phyloP scores from a whole-genome alignment of 441 rosid species.

The Isatis lusitanica region DNA sequence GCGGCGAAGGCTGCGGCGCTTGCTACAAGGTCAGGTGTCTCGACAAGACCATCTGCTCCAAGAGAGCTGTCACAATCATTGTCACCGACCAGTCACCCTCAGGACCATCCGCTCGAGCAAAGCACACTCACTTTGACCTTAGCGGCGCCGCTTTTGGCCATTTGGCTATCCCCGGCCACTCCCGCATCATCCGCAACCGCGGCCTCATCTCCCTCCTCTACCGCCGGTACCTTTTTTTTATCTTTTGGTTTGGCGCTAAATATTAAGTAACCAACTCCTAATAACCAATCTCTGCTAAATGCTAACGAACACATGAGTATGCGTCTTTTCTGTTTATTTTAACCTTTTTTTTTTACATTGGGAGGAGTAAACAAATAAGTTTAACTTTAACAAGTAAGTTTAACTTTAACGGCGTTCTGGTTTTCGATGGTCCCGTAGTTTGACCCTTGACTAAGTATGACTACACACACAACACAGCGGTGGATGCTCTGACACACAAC shows the following conservation, averaged over 20 bases:
- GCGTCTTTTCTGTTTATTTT: slow-evolving; percentile 31
- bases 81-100: slow-evolving; percentile 86
- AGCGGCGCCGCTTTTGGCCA: slow-evolving; percentile 97
- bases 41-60: slow-evolving; percentile 73
- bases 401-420: slow-evolving; percentile 19
- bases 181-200: slow-evolving; percentile 64
- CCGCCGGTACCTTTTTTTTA: slow-evolving; percentile 51
- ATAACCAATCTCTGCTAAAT: neutral
- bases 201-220: slow-evolving; percentile 67
- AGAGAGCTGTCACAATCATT: slow-evolving; percentile 79
- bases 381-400: slow-evolving; percentile 22
- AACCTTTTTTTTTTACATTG: neutral
- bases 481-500: slow-evolving; percentile 25
- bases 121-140: slow-evolving; percentile 82
- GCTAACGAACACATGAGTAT: slow-evolving; percentile 36
- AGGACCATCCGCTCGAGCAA: slow-evolving; percentile 59
- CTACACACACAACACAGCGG: neutral
- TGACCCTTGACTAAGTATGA: slow-evolving; percentile 49
- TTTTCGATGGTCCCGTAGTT: slow-evolving; percentile 55
- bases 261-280: neutral
- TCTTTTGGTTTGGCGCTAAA: slow-evolving; percentile 31
- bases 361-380: slow-evolving; percentile 17
- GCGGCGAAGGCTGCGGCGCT: slow-evolving; percentile 90
- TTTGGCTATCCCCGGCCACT: slow-evolving; percentile 71
- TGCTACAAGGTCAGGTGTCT: slow-evolving; percentile 82